These are phyloP conservation scores for Psidium friedrichsthalianum DNA, from an alignment of 345 rosid species.

Conservation along the genomic window DNA sequence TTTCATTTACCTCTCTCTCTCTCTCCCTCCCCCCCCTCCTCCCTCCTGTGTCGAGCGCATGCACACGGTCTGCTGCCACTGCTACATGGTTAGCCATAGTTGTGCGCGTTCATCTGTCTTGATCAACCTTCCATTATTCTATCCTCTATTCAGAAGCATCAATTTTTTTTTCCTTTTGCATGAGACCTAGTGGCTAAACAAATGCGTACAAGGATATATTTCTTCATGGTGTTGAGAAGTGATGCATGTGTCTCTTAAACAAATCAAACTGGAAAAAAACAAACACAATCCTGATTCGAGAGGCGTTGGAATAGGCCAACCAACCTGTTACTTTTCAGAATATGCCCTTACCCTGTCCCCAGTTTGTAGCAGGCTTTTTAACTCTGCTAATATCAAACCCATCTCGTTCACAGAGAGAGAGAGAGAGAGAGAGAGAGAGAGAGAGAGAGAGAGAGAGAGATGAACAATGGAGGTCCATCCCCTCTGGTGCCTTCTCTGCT, in stretches of 20 bases:
- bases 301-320: background rate
- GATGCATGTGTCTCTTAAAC: background rate
- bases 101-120: background rate
- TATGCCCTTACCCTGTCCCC: background rate
- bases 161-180: background rate
- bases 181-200: background rate
- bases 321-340: background rate
- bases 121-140: background rate
- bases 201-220: background rate
- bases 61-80: background rate
- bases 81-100: background rate
- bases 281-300: background rate
- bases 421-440: background rate
- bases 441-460: background rate
- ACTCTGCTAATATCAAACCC: background rate
- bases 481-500: constrained; percentile 30
- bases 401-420: background rate
- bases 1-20: background rate
- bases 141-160: background rate
- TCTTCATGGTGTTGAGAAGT: background rate
- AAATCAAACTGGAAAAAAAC: background rate
- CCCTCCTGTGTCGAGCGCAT: background rate
- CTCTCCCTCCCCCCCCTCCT: background rate
- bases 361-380: background rate
- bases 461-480: constrained; percentile 30